Evolutionary conservation across 805 yeast genomes (phyloP), one percentile per base, ranked within the genome.

Genomic region (Kodamaea lidongshanica): DNA sequence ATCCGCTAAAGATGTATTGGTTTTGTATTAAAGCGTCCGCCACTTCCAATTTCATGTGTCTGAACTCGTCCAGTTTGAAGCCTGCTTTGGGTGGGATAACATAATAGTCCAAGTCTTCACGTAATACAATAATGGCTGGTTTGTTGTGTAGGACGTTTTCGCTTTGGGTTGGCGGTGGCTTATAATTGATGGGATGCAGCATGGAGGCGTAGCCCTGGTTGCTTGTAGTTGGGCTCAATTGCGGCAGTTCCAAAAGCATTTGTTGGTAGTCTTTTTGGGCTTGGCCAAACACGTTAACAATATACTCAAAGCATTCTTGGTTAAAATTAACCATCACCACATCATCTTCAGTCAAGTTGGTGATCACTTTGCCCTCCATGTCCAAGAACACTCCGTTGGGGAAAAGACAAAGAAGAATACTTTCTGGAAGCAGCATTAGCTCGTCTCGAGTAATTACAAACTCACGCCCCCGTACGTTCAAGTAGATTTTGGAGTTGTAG

Each of bases 81-180:
- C 81, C 79, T 2, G 68, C 55, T 23, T 60, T 58, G 24, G 85
- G 88, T 3, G 96, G 94, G 11, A 92, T 78, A 40, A 94, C 84
- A 55, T 88, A 92, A 57, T 74, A 92, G 52, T 92, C 98, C 42
- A 92, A 67, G 56, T 92, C 98, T 54, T 92, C 98, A 39, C 96
- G 68, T 32, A 92, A 65, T 4, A 89, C 96, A 33, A 92, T 86
- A 25, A 92, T 79, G 1, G 95, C 80, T 0, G 97, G 98, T 42
- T 85, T 82, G 38, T 75, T 77, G 40, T 74, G 77, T 38, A 88
- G 61, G 3, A 87, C 74, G 26, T 74, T 77, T 27, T 42, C 35
- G 35, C 41, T 40, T n/a, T 18, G 18, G 10, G 12, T 15, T 11
- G 10, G 26, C 36, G 39, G 26, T 12, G 34, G 10, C 16, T 30